A percentile compares a stretch with the other conserved stretches of the same genome.
Conservation (phyloP, 768 basidiomycete genomes). For the Dictyophora rubrovolvata region DNA sequence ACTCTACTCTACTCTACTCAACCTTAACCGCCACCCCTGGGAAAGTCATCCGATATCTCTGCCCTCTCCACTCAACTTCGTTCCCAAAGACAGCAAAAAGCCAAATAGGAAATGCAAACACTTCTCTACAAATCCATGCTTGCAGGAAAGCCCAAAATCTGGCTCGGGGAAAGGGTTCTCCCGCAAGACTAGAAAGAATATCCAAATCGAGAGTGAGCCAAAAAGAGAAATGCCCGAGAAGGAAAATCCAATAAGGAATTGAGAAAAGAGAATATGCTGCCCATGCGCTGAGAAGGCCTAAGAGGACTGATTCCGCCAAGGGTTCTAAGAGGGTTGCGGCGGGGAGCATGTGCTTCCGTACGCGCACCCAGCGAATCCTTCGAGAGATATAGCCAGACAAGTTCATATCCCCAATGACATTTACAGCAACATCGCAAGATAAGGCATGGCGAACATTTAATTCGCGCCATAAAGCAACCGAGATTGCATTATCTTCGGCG, state of each 20-base stretch:
- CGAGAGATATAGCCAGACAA: conserved; percentile 78
- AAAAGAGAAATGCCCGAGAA: conserved; percentile 46
- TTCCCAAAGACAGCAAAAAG: conserved; percentile 69
- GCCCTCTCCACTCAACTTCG: conserved; percentile 83
- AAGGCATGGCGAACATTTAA: conserved; percentile 79
- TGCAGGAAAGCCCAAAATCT: conserved; percentile 50
- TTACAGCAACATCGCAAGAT: conserved; percentile 82
- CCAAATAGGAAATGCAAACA: conserved; percentile 84
- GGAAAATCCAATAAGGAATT: conserved; percentile 43
- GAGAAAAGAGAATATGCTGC: conserved; percentile 42
- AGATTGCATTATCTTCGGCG: conserved; percentile 99
- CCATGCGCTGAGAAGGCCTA: conserved; percentile 53
- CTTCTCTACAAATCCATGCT: conserved; percentile 75
- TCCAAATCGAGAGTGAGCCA: conserved; percentile 80
- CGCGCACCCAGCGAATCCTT: conserved; percentile 92
- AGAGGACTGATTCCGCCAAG: conserved; percentile 76
- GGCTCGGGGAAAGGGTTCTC: conserved; percentile 43
- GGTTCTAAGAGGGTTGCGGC: conserved; percentile 87
- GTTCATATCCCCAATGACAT: conserved; percentile 82
- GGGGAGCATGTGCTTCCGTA: conserved; percentile 88
- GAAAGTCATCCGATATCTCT: conserved; percentile 56
- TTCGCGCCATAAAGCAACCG: conserved; percentile 86
- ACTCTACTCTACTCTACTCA: background rate
- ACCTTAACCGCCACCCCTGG: conserved; percentile 55
- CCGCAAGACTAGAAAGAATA: conserved; percentile 68